Evolutionary conservation across 202 grass and related monocot species (phyloP).

Genomic region (Brachypodium distachyon): DNA sequence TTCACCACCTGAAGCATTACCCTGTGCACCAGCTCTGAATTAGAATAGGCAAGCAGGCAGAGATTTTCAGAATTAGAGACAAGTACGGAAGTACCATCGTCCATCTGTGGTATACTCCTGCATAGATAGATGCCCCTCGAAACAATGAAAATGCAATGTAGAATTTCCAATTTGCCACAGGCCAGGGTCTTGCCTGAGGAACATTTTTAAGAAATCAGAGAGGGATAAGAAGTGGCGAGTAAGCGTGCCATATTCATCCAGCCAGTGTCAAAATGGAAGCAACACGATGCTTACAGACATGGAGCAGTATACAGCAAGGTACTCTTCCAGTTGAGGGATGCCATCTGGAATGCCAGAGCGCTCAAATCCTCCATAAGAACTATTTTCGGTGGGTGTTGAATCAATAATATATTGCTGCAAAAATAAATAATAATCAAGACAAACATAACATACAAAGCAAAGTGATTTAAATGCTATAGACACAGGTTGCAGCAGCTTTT

Average conservation of each 20-base stretch:
- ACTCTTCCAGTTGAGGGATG: conserved; percentile 81
- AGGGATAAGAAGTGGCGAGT: not conserved
- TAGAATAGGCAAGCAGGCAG: conserved; percentile 16
- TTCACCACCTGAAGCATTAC: conserved; percentile 97
- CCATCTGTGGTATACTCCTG: conserved; percentile 97
- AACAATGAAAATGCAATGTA: conserved; percentile 92
- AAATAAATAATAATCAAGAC: conserved; percentile 1
- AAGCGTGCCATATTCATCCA: not conserved
- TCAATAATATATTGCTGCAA: conserved; percentile 76
- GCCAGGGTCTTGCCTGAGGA: conserved; percentile 71
- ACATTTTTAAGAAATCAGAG: conserved; percentile 4
- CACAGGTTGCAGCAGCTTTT: not conserved
- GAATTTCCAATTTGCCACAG: conserved; percentile 83
- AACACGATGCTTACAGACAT: conserved; percentile 47
- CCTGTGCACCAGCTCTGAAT: conserved; percentile 47
- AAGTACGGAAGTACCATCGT: conserved; percentile 72
- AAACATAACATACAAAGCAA: not conserved
- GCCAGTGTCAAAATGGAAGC: conserved; percentile 1
- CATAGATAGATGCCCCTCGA: conserved; percentile 80
- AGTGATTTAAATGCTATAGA: not conserved
- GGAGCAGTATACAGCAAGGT: conserved; percentile 75
- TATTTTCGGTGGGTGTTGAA: not conserved
- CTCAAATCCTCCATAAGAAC: conserved; percentile 72
- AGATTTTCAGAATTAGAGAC: conserved; percentile 9
- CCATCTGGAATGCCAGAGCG: conserved; percentile 64